Percentiles rank a stretch among this genome's conserved stretches.
Evolutionary conservation across 805 yeast species (phyloP).

Genomic region (Schwanniomyces pseudopolymorphus): DNA sequence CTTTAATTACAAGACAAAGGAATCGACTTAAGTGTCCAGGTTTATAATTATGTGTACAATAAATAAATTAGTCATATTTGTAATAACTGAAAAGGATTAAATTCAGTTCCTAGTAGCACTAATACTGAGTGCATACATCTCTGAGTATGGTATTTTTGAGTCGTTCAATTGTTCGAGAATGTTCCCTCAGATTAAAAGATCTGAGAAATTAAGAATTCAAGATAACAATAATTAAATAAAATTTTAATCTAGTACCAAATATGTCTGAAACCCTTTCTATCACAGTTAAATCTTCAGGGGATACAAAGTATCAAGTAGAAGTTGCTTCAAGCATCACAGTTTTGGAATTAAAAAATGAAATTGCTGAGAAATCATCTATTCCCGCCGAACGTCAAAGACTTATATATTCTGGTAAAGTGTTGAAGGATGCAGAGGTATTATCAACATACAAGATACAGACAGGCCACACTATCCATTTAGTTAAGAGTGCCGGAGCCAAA

Average conservation of each 20-base stretch:
- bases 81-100: no score
- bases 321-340: constrained; percentile 58
- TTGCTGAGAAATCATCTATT: constrained; percentile 61
- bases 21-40: not conserved
- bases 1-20: constrained; percentile 12
- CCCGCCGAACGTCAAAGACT: constrained; percentile 82
- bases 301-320: constrained; percentile 69
- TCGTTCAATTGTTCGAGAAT: not conserved
- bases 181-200: not conserved
- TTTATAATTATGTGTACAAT: not conserved
- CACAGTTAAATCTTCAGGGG: constrained; percentile 59
- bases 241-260: not conserved
- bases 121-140: no score
- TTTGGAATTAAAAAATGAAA: constrained; percentile 62
- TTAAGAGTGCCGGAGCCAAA: constrained; percentile 63
- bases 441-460: constrained; percentile 75
- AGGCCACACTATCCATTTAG: constrained; percentile 88
- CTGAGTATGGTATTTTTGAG: not conserved
- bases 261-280: constrained; percentile 30
- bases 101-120: no score
- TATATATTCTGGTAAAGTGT: constrained; percentile 90
- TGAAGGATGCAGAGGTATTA: constrained; percentile 78
- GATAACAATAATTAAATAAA: constrained; percentile 3
- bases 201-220: not conserved
- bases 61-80: no score